A percentile compares a stretch with the other conserved stretches of the same genome.
Conservation (phyloP, 2,329 filamentous ascomycete genomes). For the Fusarium siculi region DNA sequence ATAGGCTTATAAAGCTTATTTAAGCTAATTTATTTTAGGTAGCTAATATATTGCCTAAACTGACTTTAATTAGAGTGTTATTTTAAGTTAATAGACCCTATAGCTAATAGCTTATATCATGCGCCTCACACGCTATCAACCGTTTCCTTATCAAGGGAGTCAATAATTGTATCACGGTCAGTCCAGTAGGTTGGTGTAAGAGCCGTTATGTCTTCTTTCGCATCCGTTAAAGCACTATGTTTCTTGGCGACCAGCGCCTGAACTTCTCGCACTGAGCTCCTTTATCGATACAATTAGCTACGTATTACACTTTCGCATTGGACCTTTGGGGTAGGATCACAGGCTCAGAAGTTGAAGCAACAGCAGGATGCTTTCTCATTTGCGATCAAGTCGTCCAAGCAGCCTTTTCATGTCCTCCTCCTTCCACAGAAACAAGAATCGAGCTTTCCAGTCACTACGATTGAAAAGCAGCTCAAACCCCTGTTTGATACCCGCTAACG, state of each 20-base stretch:
- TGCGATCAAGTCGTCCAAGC: background rate
- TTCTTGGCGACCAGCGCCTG: background rate
- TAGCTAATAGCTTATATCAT: too few relatives aligned
- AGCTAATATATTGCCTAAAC: too few relatives aligned
- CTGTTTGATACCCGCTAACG: accelerated
- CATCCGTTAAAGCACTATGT: accelerated
- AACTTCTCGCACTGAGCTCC: background rate
- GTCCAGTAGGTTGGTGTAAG: background rate
- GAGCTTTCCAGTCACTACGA: accelerated
- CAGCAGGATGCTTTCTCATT: background rate
- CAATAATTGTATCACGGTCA: background rate
- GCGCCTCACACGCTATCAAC: background rate
- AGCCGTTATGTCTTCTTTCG: background rate
- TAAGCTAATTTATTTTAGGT: too few relatives aligned
- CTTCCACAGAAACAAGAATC: accelerated
- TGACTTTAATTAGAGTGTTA: too few relatives aligned
- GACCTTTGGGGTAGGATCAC: accelerated
- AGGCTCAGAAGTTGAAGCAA: background rate
- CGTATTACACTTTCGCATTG: accelerated
- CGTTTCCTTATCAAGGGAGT: accelerated
- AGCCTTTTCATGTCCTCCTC: accelerated
- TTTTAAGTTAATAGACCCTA: too few relatives aligned
- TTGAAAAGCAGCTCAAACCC: background rate
- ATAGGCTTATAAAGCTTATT: too few relatives aligned
- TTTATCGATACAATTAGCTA: background rate